Evolutionary conservation across 495 filamentous ascomycete genomes (phyloP).

Genomic region (Tuber melanosporum): DNA sequence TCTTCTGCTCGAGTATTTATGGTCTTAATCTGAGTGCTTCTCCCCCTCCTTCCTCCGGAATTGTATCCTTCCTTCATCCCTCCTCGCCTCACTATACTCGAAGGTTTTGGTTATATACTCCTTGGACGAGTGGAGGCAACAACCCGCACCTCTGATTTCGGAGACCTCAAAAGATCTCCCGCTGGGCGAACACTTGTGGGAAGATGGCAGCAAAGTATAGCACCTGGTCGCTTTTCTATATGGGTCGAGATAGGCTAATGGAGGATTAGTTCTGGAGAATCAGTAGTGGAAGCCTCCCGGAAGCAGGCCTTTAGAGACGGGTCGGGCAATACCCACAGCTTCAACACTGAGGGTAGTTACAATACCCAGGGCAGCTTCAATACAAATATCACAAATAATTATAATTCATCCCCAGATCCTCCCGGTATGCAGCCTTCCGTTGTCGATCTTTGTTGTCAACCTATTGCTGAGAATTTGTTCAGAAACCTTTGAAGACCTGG

Average conservation of each 20-base stretch:
- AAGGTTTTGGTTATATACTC: too few relatives aligned
- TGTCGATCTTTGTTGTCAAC: background rate
- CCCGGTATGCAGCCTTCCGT: background rate
- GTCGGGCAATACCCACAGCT: background rate
- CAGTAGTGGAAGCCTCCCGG: background rate
- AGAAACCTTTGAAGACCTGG: background rate
- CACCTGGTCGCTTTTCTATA: background rate
- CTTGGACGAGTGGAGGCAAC: too few relatives aligned
- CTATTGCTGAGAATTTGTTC: background rate
- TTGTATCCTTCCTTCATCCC: too few relatives aligned
- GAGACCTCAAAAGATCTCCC: too few relatives aligned
- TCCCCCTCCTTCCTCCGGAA: too few relatives aligned
- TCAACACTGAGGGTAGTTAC: background rate
- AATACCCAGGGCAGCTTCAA: background rate
- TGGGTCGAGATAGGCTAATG: background rate
- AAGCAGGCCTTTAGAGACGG: rapidly evolving
- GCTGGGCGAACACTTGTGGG: too few relatives aligned
- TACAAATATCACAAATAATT: background rate
- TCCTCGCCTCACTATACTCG: too few relatives aligned
- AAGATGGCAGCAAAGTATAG: background rate
- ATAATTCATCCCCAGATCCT: background rate
- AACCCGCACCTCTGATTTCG: too few relatives aligned
- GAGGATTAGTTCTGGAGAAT: background rate
- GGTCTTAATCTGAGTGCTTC: background rate
- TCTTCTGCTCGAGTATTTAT: background rate